phyloP scores from a whole-genome alignment of 2,329 filamentous ascomycete species.

The Diaporthe sp. region DNA sequence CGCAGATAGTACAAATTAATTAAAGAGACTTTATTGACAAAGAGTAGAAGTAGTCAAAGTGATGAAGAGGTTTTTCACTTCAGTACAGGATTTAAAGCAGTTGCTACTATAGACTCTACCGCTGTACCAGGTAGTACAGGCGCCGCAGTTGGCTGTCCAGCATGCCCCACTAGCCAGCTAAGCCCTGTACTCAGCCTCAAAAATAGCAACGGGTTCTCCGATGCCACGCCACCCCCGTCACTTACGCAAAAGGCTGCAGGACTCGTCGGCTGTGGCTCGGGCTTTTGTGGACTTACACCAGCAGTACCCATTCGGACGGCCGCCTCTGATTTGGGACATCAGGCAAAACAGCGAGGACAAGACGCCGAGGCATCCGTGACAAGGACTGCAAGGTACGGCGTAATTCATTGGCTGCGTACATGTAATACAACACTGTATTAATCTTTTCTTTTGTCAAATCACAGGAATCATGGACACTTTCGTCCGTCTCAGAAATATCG shows the following conservation, averaged over 20 bases:
- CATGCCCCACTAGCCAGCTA: constrained; percentile 16
- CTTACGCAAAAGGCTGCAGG: background rate
- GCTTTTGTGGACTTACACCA: background rate
- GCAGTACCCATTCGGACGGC: background rate
- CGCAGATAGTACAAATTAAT: background rate
- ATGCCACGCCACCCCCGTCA: background rate
- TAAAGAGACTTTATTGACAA: background rate
- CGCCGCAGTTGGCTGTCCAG: background rate
- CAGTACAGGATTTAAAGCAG: background rate
- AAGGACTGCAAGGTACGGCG: background rate
- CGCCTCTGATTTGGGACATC: constrained; percentile 6
- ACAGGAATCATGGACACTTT: background rate
- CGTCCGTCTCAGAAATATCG: background rate
- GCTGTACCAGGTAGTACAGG: background rate
- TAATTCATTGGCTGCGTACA: background rate
- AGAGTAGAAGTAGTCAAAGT: background rate
- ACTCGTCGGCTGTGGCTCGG: constrained; percentile 10
- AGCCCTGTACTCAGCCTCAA: constrained; percentile 39
- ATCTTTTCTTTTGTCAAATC: background rate
- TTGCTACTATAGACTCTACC: background rate
- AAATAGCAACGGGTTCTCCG: constrained; percentile 16
- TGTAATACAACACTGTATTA: background rate
- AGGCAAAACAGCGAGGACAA: background rate
- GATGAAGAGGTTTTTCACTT: background rate
- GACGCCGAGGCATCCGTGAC: background rate